phyloP scores from a whole-genome alignment of 768 basidiomycete genomes.

The Pulveroboletus ravenelii region DNA sequence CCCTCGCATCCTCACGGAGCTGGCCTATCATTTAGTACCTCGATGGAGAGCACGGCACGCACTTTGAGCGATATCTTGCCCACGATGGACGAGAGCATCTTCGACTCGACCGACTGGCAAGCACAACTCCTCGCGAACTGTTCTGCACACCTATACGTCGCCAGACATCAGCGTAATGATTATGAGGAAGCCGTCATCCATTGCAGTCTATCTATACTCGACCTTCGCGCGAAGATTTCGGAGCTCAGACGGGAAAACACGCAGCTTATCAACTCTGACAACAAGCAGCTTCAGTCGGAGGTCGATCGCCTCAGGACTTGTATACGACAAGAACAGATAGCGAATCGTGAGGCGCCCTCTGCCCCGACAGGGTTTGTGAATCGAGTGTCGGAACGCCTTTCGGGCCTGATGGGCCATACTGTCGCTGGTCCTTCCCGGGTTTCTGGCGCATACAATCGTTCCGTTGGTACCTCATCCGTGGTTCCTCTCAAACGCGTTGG shows the following conservation, averaged over 20 bases:
- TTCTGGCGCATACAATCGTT: not conserved
- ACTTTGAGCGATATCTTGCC: conserved; percentile 46
- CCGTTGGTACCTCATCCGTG: not conserved
- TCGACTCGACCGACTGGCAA: conserved; percentile 51
- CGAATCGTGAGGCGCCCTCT: not conserved
- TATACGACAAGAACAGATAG: conserved; percentile 12
- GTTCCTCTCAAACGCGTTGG: not conserved
- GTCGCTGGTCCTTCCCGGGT: conserved; percentile 22
- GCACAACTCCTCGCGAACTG: conserved; percentile 57
- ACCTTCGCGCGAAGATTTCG: conserved; percentile 37
- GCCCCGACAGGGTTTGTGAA: not conserved
- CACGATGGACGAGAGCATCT: conserved; percentile 39
- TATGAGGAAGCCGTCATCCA: conserved; percentile 39
- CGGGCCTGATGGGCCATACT: conserved; percentile 15
- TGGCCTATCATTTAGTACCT: conserved; percentile 51
- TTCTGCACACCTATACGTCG: conserved; percentile 53
- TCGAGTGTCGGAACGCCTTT: not conserved
- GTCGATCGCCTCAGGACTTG: conserved; percentile 11
- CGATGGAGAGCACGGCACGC: conserved; percentile 38
- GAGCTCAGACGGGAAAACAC: conserved; percentile 34
- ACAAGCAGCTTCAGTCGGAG: conserved; percentile 25
- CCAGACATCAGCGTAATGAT: conserved; percentile 23
- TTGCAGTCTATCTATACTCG: conserved; percentile 47
- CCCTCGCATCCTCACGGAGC: conserved; percentile 55
- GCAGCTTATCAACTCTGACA: conserved; percentile 20